Conservation (phyloP, 1,284 basidiomycete genomes). For the Heterobasidion irregulare region DNA sequence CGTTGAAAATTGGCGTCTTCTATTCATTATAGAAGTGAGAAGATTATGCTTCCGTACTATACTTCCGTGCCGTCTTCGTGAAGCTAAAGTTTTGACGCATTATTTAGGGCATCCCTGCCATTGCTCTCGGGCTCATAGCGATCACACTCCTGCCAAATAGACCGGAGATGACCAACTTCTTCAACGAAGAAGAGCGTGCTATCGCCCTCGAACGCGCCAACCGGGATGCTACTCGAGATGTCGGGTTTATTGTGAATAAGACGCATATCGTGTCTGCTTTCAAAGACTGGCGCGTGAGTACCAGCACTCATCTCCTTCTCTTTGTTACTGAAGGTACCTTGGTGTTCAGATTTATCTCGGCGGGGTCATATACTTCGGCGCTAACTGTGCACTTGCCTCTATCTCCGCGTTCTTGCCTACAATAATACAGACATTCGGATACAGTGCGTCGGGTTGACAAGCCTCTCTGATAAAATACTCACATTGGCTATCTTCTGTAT, state of each 20-base stretch:
- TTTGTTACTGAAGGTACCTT: neutral
- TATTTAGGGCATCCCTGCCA: conserved; percentile 46
- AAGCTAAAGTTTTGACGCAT: neutral
- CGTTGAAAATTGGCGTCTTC: conserved; percentile 53
- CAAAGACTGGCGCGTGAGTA: conserved; percentile 62
- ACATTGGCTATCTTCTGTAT: neutral
- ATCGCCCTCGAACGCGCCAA: conserved; percentile 73
- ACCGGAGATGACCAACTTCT: conserved; percentile 66
- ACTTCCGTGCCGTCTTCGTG: neutral
- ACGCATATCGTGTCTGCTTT: conserved; percentile 61
- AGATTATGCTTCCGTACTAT: neutral
- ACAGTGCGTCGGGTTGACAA: conserved; percentile 26
- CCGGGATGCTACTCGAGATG: conserved; percentile 56
- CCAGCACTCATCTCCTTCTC: neutral
- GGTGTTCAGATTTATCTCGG: conserved; percentile 45
- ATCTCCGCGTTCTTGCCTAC: conserved; percentile 83
- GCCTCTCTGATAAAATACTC: neutral
- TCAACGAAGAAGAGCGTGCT: conserved; percentile 66
- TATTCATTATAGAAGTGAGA: conserved; percentile 70
- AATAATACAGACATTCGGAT: conserved; percentile 68
- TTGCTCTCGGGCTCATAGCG: conserved; percentile 61
- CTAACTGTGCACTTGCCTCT: conserved; percentile 73
- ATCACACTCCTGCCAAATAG: conserved; percentile 66
- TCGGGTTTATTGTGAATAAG: conserved; percentile 59
- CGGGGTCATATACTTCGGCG: conserved; percentile 68